Percentiles rank a stretch among this genome's conserved stretches.
Conservation (phyloP, 139 green algal genomes). For the Chloropicon primus region DNA sequence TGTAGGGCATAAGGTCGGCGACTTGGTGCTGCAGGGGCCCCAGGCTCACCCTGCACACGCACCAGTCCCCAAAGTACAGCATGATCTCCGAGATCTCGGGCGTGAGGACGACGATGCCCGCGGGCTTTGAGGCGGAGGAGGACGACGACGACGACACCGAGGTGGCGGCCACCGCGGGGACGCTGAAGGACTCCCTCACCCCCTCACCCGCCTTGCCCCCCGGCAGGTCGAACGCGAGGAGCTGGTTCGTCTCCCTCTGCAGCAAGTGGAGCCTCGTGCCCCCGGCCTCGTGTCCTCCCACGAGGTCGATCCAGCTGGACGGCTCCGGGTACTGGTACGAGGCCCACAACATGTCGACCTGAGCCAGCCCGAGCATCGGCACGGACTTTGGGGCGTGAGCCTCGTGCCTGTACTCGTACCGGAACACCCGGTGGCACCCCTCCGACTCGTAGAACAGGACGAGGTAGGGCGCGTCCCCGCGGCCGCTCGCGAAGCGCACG, state of each 20-base stretch:
- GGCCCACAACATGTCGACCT: background rate
- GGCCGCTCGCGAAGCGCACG: background rate
- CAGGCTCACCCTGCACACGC: background rate
- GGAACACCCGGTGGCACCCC: background rate
- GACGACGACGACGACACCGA: constrained; percentile 14
- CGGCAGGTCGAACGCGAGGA: background rate
- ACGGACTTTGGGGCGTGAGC: background rate
- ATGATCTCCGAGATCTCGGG: background rate
- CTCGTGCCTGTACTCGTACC: background rate
- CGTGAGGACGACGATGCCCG: background rate
- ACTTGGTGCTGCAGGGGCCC: background rate
- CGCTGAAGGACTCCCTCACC: constrained; percentile 25
- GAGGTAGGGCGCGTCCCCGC: background rate
- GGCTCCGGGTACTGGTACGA: background rate
- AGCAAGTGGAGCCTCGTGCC: background rate
- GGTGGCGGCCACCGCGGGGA: constrained; percentile 23
- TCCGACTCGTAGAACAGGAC: background rate
- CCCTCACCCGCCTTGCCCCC: background rate
- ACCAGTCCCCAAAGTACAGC: background rate
- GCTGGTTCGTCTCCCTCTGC: background rate
- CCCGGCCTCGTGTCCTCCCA: background rate
- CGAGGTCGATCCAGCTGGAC: background rate
- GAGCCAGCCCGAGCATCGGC: background rate
- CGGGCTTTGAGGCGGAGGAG: too few species aligned
- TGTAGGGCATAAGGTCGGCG: background rate